A percentile compares a stretch with the other conserved stretches of the same genome.
Evolutionary conservation across 192 early-diverging fungal species (phyloP).

Genomic region (Rhizophagus sp.): DNA sequence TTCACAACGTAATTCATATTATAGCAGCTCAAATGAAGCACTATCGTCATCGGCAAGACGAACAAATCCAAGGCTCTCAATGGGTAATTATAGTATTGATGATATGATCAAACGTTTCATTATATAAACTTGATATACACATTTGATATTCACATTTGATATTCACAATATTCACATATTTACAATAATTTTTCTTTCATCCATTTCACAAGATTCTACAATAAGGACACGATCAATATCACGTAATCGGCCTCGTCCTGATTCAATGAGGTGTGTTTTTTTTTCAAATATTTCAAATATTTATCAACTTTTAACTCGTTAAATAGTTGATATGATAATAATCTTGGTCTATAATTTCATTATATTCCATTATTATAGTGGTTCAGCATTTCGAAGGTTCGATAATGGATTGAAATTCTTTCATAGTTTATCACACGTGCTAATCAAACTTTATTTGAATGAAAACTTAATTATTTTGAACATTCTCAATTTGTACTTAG

Average conservation of each 20-base stretch:
- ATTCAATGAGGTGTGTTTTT: neutral
- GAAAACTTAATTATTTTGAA: neutral
- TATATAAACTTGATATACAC: neutral
- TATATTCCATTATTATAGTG: neutral
- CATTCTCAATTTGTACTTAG: neutral
- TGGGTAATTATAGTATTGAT: neutral
- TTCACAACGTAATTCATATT: neutral
- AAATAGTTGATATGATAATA: no score
- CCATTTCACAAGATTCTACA: neutral
- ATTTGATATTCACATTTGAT: no score
- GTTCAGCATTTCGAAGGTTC: neutral
- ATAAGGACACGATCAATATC: conserved; percentile 2
- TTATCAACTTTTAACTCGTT: neutral
- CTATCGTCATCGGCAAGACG: neutral
- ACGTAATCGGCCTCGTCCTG: neutral
- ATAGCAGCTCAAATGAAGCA: neutral
- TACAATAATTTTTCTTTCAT: neutral
- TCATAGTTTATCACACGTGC: neutral
- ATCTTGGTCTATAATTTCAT: neutral
- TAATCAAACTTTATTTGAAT: neutral
- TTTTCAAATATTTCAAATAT: neutral
- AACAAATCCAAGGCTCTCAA: neutral
- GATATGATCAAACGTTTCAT: neutral
- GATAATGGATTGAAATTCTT: neutral
- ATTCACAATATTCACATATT: no score